Evolutionary conservation across 1,284 basidiomycete species (phyloP), one percentile per base, ranked within the genome.

Genomic region (Marasmius oreades): DNA sequence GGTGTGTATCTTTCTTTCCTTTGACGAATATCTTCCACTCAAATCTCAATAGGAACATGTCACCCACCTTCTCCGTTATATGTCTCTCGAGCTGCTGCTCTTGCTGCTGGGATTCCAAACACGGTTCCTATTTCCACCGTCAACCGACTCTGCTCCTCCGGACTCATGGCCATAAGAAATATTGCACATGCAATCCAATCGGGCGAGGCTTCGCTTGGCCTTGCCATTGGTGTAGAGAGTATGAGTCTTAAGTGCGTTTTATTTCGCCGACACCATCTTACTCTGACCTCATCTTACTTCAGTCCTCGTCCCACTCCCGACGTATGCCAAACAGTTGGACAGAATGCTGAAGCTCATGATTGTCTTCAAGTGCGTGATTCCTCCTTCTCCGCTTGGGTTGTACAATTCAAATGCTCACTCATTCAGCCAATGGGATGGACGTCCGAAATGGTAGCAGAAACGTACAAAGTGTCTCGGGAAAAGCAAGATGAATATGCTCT

Each of bases 351-450:
- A 61, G 86, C 91, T 0, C 76, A 84, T 58, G 91, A 93, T 64
- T 92, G 86, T 62, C 81, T 90, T 52, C 86, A 91, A 78, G 89
- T 87, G 60, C 61, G 77, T 47, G 36, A 22, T 26, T 53, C n/a
- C 33, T 12, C 14, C 16, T 16, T 37, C 46, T n/a, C 11, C 20
- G 3, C 10, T 22, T 48, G 16, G 11, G 23, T 50, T 14, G 37
- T 26, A 43, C n/a, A 18, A 20, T n/a, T 42, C 1, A 39, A 23
- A 37, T 28, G 47, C 20, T 20, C 28, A 23, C 3, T 18, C 31
- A 26, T 18, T 16, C 62, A 93, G 89, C 90, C 93, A 14, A 95
- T 95, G 92, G 92, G 93, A 11, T 94, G 92, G 92, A 94, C 92
- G 1, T 91, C 90, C 2, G 92, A 95, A 69, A 88, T 91, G 82